Percentiles rank a stretch among this genome's conserved stretches.
Evolutionary conservation across 2,329 filamentous ascomycete species (phyloP).

Genomic region (Metarhizium anisopliae): DNA sequence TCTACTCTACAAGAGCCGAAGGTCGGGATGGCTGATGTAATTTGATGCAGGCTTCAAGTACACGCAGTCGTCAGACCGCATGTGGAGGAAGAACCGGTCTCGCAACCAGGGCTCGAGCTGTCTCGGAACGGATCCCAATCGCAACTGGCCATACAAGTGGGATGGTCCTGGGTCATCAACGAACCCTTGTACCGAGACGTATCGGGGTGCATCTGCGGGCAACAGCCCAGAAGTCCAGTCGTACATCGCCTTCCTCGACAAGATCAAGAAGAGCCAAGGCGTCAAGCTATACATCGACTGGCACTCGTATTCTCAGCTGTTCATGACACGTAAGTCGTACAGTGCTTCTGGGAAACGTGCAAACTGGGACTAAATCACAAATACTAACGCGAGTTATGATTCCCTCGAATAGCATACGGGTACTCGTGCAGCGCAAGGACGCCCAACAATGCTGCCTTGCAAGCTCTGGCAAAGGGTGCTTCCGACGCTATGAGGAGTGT

Average conservation of each 20-base stretch:
- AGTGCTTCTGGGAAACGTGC: neutral
- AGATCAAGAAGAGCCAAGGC: conserved; percentile 30
- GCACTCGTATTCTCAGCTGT: conserved; percentile 54
- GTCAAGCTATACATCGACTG: conserved; percentile 56
- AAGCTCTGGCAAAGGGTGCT: conserved; percentile 36
- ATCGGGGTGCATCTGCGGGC: conserved; percentile 31
- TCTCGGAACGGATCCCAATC: conserved; percentile 47
- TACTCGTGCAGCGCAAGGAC: conserved; percentile 44
- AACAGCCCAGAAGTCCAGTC: conserved; percentile 43
- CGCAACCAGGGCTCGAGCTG: conserved; percentile 29
- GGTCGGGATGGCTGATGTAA: neutral
- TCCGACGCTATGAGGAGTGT: conserved; percentile 40
- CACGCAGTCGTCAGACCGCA: conserved; percentile 44
- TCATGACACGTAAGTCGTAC: conserved; percentile 50
- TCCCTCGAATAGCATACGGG: conserved; percentile 46
- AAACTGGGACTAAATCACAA: neutral
- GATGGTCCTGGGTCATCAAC: conserved; percentile 37
- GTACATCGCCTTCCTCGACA: conserved; percentile 29
- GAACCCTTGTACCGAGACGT: conserved; percentile 42
- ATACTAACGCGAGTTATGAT: conserved; percentile 20
- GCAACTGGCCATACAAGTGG: conserved; percentile 52
- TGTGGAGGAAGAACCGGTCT: conserved; percentile 56
- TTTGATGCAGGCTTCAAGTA: conserved; percentile 45
- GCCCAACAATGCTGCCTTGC: conserved; percentile 37
- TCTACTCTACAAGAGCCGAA: neutral